These are phyloP conservation scores for Pachysandra terminalis DNA, from an alignment of 164 flowering plant species.

Conservation along the genomic window DNA sequence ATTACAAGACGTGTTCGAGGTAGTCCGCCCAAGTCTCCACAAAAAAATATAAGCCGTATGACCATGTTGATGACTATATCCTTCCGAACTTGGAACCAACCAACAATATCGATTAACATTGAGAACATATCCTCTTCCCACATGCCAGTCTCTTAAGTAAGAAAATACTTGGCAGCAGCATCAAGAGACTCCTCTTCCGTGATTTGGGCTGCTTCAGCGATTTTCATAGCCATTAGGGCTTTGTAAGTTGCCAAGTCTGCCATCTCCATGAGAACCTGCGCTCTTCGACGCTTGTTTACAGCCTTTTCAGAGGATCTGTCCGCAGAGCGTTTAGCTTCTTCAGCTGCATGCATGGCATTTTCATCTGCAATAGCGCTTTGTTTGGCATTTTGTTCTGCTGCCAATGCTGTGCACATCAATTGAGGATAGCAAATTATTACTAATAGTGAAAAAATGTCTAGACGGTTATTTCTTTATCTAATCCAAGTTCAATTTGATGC, in stretches of 20 bases:
- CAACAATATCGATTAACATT: background rate
- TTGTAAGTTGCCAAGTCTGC: slow-evolving; percentile 69
- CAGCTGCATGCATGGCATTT: slow-evolving; percentile 29
- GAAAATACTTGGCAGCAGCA: slow-evolving; percentile 20
- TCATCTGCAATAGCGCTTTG: slow-evolving; percentile 13
- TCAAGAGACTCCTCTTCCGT: slow-evolving; percentile 26
- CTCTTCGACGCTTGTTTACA: slow-evolving; percentile 49
- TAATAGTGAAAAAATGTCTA: background rate
- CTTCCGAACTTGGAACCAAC: background rate
- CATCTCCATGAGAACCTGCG: slow-evolving; percentile 60
- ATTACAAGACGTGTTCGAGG: background rate
- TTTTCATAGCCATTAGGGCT: slow-evolving; percentile 59
- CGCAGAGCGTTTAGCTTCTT: slow-evolving; percentile 51
- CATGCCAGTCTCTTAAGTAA: slow-evolving; percentile 14
- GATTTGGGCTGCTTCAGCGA: slow-evolving; percentile 53
- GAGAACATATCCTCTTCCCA: background rate
- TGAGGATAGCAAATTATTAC: background rate
- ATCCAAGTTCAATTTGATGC: too few species aligned
- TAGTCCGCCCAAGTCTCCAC: background rate
- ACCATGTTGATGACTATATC: too few species aligned
- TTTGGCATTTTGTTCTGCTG: slow-evolving; percentile 10
- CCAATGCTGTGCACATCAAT: slow-evolving; percentile 10
- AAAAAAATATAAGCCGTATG: background rate
- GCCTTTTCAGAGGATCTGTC: slow-evolving; percentile 37
- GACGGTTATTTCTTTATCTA: background rate